Base-by-base conservation (phyloP, 768 basidiomycete species). In the Trametes cubensis region DNA sequence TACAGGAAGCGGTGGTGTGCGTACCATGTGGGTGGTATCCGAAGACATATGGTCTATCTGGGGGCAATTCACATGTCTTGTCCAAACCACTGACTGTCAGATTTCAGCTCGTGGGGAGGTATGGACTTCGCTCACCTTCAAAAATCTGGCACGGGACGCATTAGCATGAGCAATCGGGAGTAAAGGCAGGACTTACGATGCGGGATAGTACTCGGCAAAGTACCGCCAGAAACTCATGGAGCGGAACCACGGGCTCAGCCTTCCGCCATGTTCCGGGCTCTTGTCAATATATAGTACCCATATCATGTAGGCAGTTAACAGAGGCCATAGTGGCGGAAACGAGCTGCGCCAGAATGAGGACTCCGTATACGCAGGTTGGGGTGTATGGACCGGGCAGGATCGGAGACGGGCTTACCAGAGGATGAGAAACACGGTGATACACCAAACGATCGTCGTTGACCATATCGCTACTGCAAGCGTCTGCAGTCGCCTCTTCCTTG, bases 21-120 rank as follows among this genome's bases (percentile, higher is more conserved):
- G 72, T 83, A 88, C 95, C 97, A 75, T 99, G 97, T 18, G 97
- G 97, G 75, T 99, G 97, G 75, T 98, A 98, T 8, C 96, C 97
- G 75, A 99, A 99, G 15, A 99, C 84, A 76, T 99, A 99, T 20
- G 92, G 89, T 64, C 95, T 79, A 73, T 97, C 93, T 13, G 96
- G 79, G 0, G 96, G 94, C 23, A 99, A 81, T 66, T 96, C 92
- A 39, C 86, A 88, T 76, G 94, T 94, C 94, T 95, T 28, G 18
- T 15, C 7, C 18, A 20, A 39, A 20, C 28, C 41, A 13, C 45
- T 46, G 58, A 54, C 15, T 13, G 38, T 21, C 25, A 18, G 15
- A 53, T 26, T 10, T 40, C 23, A 8, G 17, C 17, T 18, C 25
- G 23, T 11, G 66, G 39, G 2, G 25, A 28, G 25, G 20, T 52